These are phyloP conservation scores for Aspergillus pseudotamarii DNA, from an alignment of 2,329 filamentous ascomycete species.

Conservation along the genomic window DNA sequence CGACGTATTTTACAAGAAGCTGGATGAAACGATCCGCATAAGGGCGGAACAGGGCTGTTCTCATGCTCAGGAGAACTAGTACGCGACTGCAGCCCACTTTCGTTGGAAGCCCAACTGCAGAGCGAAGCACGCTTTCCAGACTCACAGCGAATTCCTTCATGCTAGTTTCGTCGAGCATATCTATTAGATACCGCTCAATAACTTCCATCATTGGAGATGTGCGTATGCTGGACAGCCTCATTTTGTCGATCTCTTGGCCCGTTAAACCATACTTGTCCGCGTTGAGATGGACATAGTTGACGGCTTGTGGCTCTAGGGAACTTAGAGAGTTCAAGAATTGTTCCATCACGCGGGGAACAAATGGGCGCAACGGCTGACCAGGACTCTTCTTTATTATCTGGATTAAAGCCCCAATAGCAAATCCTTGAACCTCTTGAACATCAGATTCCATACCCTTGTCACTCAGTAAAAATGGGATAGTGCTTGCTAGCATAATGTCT, in stretches of 20 bases:
- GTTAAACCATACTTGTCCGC: constrained; percentile 81
- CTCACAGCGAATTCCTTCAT: constrained; percentile 73
- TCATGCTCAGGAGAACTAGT: constrained; percentile 79
- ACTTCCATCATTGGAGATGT: constrained; percentile 89
- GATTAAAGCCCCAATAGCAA: constrained; percentile 80
- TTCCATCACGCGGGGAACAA: constrained; percentile 79
- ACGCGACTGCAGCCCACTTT: constrained; percentile 90
- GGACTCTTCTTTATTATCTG: constrained; percentile 85
- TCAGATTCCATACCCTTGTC: constrained; percentile 86
- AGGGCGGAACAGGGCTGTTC: constrained; percentile 71
- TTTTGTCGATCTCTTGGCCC: constrained; percentile 85
- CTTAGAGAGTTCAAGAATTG: constrained; percentile 81
- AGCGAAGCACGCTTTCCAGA: constrained; percentile 79
- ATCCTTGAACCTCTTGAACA: constrained; percentile 82
- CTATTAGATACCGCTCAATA: constrained; percentile 78
- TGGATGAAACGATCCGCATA: constrained; percentile 77
- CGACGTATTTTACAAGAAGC: constrained; percentile 75
- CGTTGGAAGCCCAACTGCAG: constrained; percentile 84
- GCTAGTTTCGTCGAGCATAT: constrained; percentile 76
- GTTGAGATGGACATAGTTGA: constrained; percentile 92
- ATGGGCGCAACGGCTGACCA: constrained; percentile 75
- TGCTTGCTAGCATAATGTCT: constrained; percentile 78
- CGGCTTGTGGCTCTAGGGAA: constrained; percentile 81
- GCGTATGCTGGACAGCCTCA: constrained; percentile 78
- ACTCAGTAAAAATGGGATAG: constrained; percentile 87